phyloP scores from a whole-genome alignment of 2,329 filamentous ascomycete genomes.

The Fusarium circinatum region DNA sequence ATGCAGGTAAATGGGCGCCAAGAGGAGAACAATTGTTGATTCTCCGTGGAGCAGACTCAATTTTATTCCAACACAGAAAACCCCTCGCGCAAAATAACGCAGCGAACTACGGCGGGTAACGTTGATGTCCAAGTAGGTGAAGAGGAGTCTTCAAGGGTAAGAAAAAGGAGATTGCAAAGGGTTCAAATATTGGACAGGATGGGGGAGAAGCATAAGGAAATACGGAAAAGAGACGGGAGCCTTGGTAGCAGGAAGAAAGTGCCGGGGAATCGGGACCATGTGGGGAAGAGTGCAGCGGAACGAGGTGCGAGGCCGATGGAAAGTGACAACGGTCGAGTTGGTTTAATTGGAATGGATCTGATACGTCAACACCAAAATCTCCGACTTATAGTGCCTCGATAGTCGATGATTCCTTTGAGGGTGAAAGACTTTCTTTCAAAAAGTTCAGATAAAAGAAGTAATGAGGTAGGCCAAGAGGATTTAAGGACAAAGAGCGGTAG shows the following conservation, averaged over 20 bases:
- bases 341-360: conserved; percentile 20
- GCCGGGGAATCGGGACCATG: conserved; percentile 35
- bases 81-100: conserved; percentile 23
- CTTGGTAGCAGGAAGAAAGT: conserved; percentile 27
- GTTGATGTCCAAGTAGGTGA: conserved; percentile 1
- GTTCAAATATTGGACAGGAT: conserved; percentile 22
- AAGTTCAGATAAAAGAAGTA: neutral
- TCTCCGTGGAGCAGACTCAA: conserved; percentile 11
- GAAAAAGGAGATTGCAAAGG: conserved; percentile 14
- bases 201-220: conserved; percentile 14
- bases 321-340: neutral
- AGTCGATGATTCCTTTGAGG: neutral
- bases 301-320: conserved; percentile 1
- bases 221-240: conserved; percentile 23
- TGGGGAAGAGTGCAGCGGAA: conserved; percentile 24
- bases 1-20: conserved; percentile 36
- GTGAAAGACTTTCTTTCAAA: neutral
- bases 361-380: conserved; percentile 2
- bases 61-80: conserved; percentile 13
- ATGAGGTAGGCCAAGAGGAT: conserved; percentile 5
- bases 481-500: neutral
- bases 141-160: neutral
- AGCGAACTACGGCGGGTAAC: conserved; percentile 3
- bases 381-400: neutral
- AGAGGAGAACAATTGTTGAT: conserved; percentile 30